Percentiles rank a stretch among this genome's conserved stretches.
Evolutionary conservation across 768 basidiomycete species (phyloP).

Genomic region (Lactarius indigo): DNA sequence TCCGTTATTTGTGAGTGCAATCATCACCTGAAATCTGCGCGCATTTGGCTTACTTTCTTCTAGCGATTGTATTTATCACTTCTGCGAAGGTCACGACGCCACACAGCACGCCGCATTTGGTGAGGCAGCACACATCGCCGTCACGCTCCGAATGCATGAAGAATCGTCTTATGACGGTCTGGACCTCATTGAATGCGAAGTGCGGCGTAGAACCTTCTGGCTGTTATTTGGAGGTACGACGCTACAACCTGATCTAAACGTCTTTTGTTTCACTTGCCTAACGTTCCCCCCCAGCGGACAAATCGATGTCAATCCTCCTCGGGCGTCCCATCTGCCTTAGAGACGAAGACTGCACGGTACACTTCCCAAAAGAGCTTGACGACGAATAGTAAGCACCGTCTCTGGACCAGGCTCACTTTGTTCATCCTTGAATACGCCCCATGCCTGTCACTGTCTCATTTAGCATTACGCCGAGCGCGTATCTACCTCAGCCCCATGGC

Average conservation of each 20-base stretch:
- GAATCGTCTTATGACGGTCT: constrained; percentile 78
- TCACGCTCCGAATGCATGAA: constrained; percentile 82
- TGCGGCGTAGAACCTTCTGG: constrained; percentile 86
- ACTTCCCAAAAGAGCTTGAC: constrained; percentile 85
- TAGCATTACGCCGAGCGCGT: constrained; percentile 81
- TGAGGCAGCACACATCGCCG: constrained; percentile 80
- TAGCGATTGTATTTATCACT: constrained; percentile 83
- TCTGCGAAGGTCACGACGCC: constrained; percentile 84
- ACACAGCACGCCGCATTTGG: constrained; percentile 87
- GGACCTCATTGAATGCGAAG: constrained; percentile 84
- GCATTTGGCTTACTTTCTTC: constrained; percentile 15
- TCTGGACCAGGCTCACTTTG: constrained; percentile 24
- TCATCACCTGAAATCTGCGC: constrained; percentile 13
- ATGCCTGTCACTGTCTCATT: constrained; percentile 6
- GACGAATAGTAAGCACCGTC: constrained; percentile 75
- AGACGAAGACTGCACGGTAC: constrained; percentile 87
- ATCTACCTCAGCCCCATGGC: constrained; percentile 83
- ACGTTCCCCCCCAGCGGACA: constrained; percentile 57
- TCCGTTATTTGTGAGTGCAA: constrained; percentile 77
- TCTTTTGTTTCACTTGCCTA: constrained; percentile 15
- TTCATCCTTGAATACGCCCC: constrained; percentile 16
- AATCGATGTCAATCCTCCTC: constrained; percentile 82
- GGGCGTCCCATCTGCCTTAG: constrained; percentile 82
- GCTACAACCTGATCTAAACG: constrained; percentile 3
- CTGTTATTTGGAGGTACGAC: constrained; percentile 78